Percentiles rank a stretch among this genome's conserved stretches.
phyloP scores from a whole-genome alignment of 371 early-diverging fungal species.

The Apophysomyces trapeziformis region DNA sequence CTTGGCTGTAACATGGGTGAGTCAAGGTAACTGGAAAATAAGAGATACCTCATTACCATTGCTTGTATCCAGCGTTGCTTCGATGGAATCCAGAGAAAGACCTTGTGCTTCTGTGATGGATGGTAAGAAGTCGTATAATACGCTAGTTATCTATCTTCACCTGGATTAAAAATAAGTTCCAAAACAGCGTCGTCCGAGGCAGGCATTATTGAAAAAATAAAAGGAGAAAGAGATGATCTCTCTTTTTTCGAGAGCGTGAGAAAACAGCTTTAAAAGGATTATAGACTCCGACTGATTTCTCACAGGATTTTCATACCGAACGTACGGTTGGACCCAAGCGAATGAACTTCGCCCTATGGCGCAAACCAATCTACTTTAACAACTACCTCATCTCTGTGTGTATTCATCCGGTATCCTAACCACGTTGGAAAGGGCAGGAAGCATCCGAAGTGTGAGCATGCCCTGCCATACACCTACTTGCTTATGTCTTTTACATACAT shows the following conservation, averaged over 20 bases:
- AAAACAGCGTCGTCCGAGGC: constrained; percentile 48
- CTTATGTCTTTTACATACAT: no score
- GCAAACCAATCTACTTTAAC: no score
- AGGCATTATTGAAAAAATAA: not conserved
- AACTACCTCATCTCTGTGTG: no score
- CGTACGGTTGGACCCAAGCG: not conserved
- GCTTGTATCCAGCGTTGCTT: constrained; percentile 30
- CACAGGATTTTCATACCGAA: not conserved
- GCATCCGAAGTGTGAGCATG: no score
- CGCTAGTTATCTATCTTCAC: constrained; percentile 13
- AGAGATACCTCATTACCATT: constrained; percentile 25
- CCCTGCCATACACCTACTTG: no score
- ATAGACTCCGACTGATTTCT: not conserved
- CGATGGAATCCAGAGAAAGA: constrained; percentile 35
- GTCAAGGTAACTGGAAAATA: not conserved
- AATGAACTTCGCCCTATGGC: no score
- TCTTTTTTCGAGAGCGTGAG: not conserved
- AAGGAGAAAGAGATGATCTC: constrained; percentile 2
- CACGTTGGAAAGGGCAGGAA: no score
- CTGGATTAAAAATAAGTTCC: constrained; percentile 54
- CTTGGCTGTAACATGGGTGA: constrained; percentile 21
- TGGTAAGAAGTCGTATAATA: not conserved
- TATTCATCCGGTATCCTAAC: no score
- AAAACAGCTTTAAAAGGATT: not conserved
- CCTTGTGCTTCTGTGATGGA: constrained; percentile 38